Percentiles rank a stretch among this genome's conserved stretches.
Conservation (phyloP, 2,329 filamentous ascomycete genomes). For the Rhexocercosporidium sp. region DNA sequence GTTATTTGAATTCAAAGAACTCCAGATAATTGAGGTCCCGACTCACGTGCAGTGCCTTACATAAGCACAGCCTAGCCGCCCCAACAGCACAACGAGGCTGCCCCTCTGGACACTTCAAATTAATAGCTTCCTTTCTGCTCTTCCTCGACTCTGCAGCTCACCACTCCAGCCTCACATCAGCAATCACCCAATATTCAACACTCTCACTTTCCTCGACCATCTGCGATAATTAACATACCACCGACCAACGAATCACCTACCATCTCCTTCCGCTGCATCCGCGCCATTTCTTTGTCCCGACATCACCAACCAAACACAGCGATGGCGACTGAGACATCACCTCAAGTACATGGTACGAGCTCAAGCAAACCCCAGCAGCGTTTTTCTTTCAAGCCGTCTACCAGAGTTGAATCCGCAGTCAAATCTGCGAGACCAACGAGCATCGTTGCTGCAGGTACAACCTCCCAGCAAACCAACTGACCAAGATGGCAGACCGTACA, state of each 20-base stretch:
- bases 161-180: neutral
- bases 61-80: neutral
- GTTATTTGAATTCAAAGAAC: no score
- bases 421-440: neutral
- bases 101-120: neutral
- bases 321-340: constrained; percentile 44
- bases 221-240: neutral
- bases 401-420: constrained; percentile 17
- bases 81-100: constrained; percentile 12
- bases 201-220: neutral
- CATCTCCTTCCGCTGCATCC: neutral
- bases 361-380: constrained; percentile 8
- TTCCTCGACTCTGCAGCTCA: constrained; percentile 1
- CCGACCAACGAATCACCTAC: neutral
- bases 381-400: constrained; percentile 12
- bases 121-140: constrained; percentile 6
- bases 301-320: constrained; percentile 41
- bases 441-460: neutral
- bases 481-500: constrained; percentile 63
- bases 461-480: constrained; percentile 26
- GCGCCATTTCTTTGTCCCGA: constrained; percentile 6
- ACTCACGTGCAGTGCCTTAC: neutral
- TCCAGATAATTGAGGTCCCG: neutral
- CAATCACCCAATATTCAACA: neutral
- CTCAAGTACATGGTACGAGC: constrained; percentile 51